phyloP scores from a whole-genome alignment of 345 rosid genomes.

The Camelina sativa region DNA sequence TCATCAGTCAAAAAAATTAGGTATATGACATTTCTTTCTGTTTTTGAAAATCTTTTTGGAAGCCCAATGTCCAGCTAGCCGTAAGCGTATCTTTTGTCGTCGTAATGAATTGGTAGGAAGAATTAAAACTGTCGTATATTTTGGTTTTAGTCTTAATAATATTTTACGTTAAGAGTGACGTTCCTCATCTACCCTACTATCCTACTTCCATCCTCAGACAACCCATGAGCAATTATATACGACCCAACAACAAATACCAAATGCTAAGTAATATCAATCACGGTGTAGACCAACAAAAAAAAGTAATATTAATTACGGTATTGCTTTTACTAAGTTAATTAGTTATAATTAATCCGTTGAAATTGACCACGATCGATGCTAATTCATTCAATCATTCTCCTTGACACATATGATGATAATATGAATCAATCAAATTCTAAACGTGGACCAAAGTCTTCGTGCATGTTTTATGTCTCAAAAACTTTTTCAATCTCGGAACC shows the following conservation, averaged over 20 bases:
- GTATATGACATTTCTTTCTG: constrained; percentile 27
- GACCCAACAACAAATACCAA: constrained; percentile 30
- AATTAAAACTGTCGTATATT: constrained; percentile 27
- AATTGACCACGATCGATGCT: constrained; percentile 26
- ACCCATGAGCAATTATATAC: constrained; percentile 38
- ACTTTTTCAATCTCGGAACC: background rate
- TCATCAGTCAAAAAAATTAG: constrained; percentile 44
- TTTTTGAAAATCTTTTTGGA: constrained; percentile 19
- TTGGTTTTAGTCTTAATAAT: constrained; percentile 1
- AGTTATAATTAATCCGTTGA: background rate
- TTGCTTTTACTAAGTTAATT: constrained; percentile 7
- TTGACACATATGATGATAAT: background rate
- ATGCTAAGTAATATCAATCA: constrained; percentile 17
- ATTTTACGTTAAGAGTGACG: constrained; percentile 24
- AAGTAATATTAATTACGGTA: background rate
- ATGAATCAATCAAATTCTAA: constrained; percentile 15
- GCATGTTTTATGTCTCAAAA: constrained; percentile 10
- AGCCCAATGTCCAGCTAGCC: constrained; percentile 39
- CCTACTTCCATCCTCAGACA: constrained; percentile 37
- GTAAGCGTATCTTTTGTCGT: constrained; percentile 39
- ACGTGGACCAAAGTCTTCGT: constrained; percentile 28
- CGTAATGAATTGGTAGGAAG: constrained; percentile 26
- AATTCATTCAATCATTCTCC: background rate
- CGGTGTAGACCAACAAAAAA: background rate
- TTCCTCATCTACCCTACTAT: constrained; percentile 40